Base-by-base conservation (phyloP, 176 grass and related monocot genomes). In the Metroxylon sagu region DNA sequence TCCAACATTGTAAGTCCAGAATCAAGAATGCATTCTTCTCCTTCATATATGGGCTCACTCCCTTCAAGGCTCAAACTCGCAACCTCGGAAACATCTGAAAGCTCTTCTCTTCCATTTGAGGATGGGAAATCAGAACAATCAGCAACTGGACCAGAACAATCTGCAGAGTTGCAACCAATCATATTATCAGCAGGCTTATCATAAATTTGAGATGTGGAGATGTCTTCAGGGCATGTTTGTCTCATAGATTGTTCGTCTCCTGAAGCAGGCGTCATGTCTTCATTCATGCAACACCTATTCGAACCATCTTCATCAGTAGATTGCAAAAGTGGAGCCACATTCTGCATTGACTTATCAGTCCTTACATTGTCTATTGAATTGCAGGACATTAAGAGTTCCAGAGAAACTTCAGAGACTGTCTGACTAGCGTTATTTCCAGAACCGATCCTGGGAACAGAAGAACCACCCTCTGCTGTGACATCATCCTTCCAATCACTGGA, bases 21-120 rank as follows among this genome's bases (percentile, higher is more conserved):
- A 65, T 77, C 77, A 80, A 89, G 73, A 56, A 85, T 61, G 50
- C 82, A 75, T 56, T 92, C 93, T 89, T 88, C 93, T 74, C 93
- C 87, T 88, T 98, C 88, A 74, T n/a, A n/a, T n/a, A n/a, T n/a
- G n/a, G n/a, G n/a, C 17, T 52, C 50, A 52, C 17, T 52, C 3
- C 50, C 50, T 52, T 16, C 50, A 52, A 54, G 17, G 6, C 17
- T 54, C 14, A 16, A 54, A 54, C 5, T 18, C 6, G 14, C 52
- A 54, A 17, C 52, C 3, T 6, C 52, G 19, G 19, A 19, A 54
- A 18, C 19, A 54, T 54, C n/a, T 54, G 19, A 54, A 1, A 19
- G 52, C 17, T 54, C 5, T 54, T 19, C 16, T 54, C 19, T 54
- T 19, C 14, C 15, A 17, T 19, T 54, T 18, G 19, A 19, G 4